These are phyloP conservation scores for Camillea tinctor DNA, from an alignment of 2,329 filamentous ascomycete species.

Conservation along the genomic window DNA sequence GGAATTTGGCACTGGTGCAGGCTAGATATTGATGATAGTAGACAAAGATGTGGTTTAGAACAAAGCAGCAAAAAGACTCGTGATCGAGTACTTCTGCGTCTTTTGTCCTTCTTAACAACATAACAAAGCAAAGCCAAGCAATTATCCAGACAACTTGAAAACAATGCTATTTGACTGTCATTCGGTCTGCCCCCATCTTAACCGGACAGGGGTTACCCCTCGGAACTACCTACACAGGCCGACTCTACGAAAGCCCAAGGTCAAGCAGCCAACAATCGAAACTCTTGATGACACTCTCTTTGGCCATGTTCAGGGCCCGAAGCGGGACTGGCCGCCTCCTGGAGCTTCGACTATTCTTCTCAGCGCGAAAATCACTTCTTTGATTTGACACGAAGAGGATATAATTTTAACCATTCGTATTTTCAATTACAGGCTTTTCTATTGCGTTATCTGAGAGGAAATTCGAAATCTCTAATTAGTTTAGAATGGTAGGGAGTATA, in stretches of 20 bases:
- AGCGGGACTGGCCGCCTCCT: background rate
- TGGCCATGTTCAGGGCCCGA: background rate
- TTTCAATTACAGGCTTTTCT: background rate
- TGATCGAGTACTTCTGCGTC: background rate
- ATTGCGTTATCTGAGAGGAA: background rate
- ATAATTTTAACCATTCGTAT: background rate
- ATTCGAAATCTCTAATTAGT: background rate
- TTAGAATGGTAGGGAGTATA: background rate
- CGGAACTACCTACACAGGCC: background rate
- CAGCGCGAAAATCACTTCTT: background rate
- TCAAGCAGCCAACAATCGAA: background rate
- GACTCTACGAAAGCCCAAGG: background rate
- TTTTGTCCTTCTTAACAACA: no score
- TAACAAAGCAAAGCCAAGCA: no score
- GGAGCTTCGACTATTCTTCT: background rate
- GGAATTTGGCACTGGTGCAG: no score
- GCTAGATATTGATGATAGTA: background rate
- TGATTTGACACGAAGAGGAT: background rate
- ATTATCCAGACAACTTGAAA: background rate
- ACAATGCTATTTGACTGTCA: background rate
- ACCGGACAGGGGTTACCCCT: no score
- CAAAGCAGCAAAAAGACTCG: background rate
- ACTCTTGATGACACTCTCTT: background rate
- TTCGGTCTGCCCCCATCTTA: background rate
- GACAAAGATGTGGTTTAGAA: background rate